Conservation (phyloP, 2,329 filamentous ascomycete genomes). For the Scytalidium lignicola region DNA sequence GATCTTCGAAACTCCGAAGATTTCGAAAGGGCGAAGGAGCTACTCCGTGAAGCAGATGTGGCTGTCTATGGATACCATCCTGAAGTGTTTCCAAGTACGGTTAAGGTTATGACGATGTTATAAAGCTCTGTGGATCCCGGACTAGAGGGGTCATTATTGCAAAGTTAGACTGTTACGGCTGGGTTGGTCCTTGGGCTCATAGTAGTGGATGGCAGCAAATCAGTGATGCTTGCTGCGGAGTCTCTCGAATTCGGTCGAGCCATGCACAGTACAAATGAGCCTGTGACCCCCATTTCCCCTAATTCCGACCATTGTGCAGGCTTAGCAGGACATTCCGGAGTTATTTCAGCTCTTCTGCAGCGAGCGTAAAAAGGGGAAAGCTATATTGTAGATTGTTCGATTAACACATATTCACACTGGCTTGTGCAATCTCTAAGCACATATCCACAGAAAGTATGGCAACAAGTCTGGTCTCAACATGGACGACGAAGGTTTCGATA, state of each 20-base stretch:
- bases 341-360: conserved; percentile 37
- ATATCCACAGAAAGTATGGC: conserved; percentile 40
- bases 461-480: conserved; percentile 39
- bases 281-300: conserved; percentile 37
- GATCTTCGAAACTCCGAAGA: conserved; percentile 40
- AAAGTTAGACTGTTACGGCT: conserved; percentile 44
- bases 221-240: conserved; percentile 24
- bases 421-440: conserved; percentile 31
- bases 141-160: conserved; percentile 42
- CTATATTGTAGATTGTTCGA: conserved; percentile 33
- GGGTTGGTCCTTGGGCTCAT: conserved; percentile 38
- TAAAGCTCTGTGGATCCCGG: conserved; percentile 33
- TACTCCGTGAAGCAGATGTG: conserved; percentile 45
- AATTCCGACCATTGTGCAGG: conserved; percentile 40
- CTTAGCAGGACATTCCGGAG: conserved; percentile 32
- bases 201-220: conserved; percentile 47
- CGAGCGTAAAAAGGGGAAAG: conserved; percentile 33
- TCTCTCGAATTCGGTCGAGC: conserved; percentile 40
- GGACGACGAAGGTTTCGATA: conserved; percentile 43
- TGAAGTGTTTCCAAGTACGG: conserved; percentile 35
- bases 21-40: conserved; percentile 32
- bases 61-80: conserved; percentile 48
- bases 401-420: conserved; percentile 39
- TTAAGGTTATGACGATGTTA: conserved; percentile 33
- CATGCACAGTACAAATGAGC: conserved; percentile 35